phyloP scores from a whole-genome alignment of 23 red algal species.

The Gracilariopsis chorda region DNA sequence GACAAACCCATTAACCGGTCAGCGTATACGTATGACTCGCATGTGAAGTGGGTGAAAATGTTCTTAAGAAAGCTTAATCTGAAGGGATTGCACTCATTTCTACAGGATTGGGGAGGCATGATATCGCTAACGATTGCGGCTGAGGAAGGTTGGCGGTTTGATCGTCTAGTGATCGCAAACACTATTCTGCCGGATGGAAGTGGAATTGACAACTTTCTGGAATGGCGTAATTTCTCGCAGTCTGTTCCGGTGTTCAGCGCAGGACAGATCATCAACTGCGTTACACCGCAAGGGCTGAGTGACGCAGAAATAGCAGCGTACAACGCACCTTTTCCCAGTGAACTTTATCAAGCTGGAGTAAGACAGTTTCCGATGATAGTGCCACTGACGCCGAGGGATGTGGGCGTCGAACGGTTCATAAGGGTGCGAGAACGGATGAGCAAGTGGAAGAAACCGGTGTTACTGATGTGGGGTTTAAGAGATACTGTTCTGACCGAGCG shows the following conservation, averaged over 20 bases:
- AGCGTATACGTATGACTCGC: background rate
- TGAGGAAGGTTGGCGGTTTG: background rate
- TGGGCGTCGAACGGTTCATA: background rate
- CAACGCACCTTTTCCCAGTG: constrained; percentile 5
- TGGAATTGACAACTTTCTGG: background rate
- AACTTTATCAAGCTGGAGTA: background rate
- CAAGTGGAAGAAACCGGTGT: background rate
- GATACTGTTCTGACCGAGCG: constrained; percentile 1
- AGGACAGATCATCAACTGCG: background rate
- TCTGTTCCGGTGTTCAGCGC: background rate
- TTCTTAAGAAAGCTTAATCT: background rate
- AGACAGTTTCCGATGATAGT: background rate
- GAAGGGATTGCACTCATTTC: background rate
- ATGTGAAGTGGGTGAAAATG: background rate
- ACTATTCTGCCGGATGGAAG: background rate
- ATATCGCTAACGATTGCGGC: background rate
- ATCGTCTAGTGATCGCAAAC: background rate
- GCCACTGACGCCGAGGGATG: background rate
- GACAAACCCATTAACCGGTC: constrained; percentile 11
- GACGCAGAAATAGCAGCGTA: background rate
- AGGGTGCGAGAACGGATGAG: background rate
- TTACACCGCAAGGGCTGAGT: background rate
- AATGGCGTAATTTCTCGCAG: background rate
- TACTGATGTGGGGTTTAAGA: background rate
- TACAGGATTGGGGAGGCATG: background rate